Conservation (phyloP, 805 yeast genomes). For the Ogataea angusta region DNA sequence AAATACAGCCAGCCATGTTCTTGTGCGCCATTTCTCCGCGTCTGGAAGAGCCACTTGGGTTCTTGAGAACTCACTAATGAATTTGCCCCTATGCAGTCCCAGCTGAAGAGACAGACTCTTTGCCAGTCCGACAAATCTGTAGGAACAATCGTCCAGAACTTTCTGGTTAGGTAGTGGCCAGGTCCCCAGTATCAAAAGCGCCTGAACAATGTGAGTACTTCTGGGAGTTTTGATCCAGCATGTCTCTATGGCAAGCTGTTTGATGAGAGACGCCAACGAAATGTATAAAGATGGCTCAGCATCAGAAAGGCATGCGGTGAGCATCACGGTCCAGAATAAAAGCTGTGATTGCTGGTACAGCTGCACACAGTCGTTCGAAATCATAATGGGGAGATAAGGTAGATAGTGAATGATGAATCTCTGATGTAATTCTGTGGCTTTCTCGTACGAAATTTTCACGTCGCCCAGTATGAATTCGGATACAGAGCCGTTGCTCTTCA, state of each 20-base stretch:
- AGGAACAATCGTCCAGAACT: slow-evolving; percentile 87
- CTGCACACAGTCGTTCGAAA: slow-evolving; percentile 67
- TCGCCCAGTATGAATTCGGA: slow-evolving; percentile 75
- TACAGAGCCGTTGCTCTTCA: slow-evolving; percentile 32
- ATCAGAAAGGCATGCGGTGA: slow-evolving; percentile 81
- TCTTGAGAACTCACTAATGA: slow-evolving; percentile 85
- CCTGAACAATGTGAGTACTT: slow-evolving; percentile 90
- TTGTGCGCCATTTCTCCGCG: slow-evolving; percentile 91
- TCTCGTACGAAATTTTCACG: slow-evolving; percentile 59
- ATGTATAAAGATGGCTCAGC: slow-evolving; percentile 82
- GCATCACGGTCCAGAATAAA: slow-evolving; percentile 86
- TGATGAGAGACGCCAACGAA: slow-evolving; percentile 70
- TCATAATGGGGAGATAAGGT: slow-evolving; percentile 77
- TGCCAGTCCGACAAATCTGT: slow-evolving; percentile 84
- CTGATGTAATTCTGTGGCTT: slow-evolving; percentile 71
- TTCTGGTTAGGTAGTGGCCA: slow-evolving; percentile 96
- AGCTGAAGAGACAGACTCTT: slow-evolving; percentile 79
- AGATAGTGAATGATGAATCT: slow-evolving; percentile 63
- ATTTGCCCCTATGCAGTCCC: slow-evolving; percentile 89
- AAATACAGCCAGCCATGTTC: slow-evolving; percentile 88
- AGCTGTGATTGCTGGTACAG: slow-evolving; percentile 80
- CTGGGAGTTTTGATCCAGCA: slow-evolving; percentile 94
- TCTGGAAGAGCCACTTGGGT: slow-evolving; percentile 86
- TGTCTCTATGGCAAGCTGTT: slow-evolving; percentile 84
- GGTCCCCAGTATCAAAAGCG: slow-evolving; percentile 72